These are phyloP conservation scores for Saccharata proteae DNA, from an alignment of 2,329 filamentous ascomycete species.

Conservation along the genomic window DNA sequence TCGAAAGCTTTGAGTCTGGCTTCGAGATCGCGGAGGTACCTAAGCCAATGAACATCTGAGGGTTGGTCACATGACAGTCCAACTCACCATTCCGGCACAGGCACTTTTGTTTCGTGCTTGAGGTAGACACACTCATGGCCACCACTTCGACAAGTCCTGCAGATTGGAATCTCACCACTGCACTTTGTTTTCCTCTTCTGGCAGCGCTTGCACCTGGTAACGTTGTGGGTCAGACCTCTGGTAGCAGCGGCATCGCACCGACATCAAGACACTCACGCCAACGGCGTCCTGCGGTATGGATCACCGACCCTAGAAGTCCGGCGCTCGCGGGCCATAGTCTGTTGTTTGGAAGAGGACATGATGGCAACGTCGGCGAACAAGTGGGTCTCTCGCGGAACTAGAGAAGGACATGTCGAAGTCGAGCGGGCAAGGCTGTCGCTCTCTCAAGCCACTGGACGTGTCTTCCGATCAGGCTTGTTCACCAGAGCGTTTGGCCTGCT, in stretches of 20 bases:
- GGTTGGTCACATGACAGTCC: background rate
- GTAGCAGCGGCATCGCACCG: background rate
- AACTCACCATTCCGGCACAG: conserved; percentile 12
- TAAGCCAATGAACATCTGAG: conserved; percentile 7
- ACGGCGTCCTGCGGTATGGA: conserved; percentile 7
- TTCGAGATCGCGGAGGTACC: conserved; percentile 13
- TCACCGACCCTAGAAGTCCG: conserved; percentile 15
- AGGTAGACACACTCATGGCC: conserved; percentile 12
- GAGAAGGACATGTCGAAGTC: background rate
- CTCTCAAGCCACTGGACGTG: conserved; percentile 1
- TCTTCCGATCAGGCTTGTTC: conserved; percentile 4
- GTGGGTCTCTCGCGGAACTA: no score
- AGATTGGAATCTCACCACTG: conserved; percentile 10
- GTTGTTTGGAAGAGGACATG: conserved; percentile 7
- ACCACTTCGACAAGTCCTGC: conserved; percentile 11
- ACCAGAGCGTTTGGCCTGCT: no score
- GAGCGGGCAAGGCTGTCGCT: conserved; percentile 1
- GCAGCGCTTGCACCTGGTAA: conserved; percentile 13
- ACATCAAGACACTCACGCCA: conserved; percentile 6
- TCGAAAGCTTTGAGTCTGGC: conserved; percentile 12
- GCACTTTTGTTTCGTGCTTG: conserved; percentile 11
- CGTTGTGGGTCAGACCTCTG: background rate
- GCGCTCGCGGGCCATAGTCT: background rate
- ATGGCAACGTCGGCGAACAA: background rate
- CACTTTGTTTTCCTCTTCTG: conserved; percentile 15